Percentiles rank a stretch among this genome's conserved stretches.
phyloP scores from a whole-genome alignment of 805 yeast species.

The Diddensiella caesifluorescens region DNA sequence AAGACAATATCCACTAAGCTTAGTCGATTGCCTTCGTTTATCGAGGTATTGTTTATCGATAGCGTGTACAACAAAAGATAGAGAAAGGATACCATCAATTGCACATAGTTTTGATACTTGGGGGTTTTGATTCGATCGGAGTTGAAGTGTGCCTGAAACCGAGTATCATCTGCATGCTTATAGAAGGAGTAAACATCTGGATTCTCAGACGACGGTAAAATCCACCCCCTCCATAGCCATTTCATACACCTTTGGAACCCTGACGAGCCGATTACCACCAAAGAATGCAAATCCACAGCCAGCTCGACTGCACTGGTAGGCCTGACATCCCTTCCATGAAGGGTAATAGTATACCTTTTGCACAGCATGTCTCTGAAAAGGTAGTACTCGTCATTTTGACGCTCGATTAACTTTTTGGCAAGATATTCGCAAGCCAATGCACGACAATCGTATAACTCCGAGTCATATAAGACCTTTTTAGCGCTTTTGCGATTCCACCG shows the following conservation, averaged over 20 bases:
- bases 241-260: slow-evolving; percentile 83
- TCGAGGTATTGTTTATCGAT: slow-evolving; percentile 47
- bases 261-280: slow-evolving; percentile 67
- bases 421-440: slow-evolving; percentile 67
- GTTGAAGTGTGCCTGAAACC: slow-evolving; percentile 59
- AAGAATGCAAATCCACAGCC: slow-evolving; percentile 81
- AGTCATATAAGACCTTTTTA: slow-evolving; percentile 58
- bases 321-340: slow-evolving; percentile 53
- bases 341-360: slow-evolving; percentile 62
- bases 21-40: slow-evolving; percentile 14
- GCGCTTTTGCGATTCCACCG: slow-evolving; percentile 69
- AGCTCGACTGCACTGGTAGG: slow-evolving; percentile 77
- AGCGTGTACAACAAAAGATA: slow-evolving; percentile 59
- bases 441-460: slow-evolving; percentile 54
- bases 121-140: slow-evolving; percentile 86
- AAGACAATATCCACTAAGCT: slow-evolving; percentile 45
- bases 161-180: slow-evolving; percentile 51
- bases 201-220: slow-evolving; percentile 64
- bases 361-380: slow-evolving; percentile 72
- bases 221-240: slow-evolving; percentile 95
- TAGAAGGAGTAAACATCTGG: slow-evolving; percentile 65
- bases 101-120: slow-evolving; percentile 68
- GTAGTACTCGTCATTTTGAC: slow-evolving; percentile 38
- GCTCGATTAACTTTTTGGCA: slow-evolving; percentile 66
- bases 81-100: slow-evolving; percentile 59